Base-by-base conservation (phyloP, 768 basidiomycete species). In the Trametes elegans region DNA sequence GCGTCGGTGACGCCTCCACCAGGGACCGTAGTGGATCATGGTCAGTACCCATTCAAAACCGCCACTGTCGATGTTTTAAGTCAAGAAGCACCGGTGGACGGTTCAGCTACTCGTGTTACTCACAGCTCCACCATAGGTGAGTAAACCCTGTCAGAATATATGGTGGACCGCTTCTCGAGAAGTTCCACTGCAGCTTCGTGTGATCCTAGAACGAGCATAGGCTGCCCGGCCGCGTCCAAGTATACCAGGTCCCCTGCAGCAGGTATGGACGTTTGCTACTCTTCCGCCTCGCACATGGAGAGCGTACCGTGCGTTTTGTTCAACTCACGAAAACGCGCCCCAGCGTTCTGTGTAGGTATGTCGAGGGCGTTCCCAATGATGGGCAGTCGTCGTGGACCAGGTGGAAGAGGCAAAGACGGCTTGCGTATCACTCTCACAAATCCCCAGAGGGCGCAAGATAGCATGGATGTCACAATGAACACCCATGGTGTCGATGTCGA, bases 121-220 rank as follows among this genome's bases (percentile, higher is more conserved):
- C 11, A 57, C 56, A 57, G 19, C 3, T 5, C 2, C 1, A 19
- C 41, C 42, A 52, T 54, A 21, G 49, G 8, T 14, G 47, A 36
- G 3, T 8, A 16, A 3, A 27, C 32, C 35, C 66, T 44, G 34
- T 60, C 61, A 0, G 65, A 66, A 34, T 62, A 64, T 26, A 54
- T 59, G 16, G 48, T 34, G 3, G 61, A 60, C n/a, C 61, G 50
- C 42, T 64, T 66, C 49, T 64, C 63, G 9, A 66, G 29, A 2
- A 66, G 45, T 7, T 66, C 65, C 1, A 43, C 19, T 7, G 53
- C 57, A 0, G 58, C 49, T 34, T 56, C 32, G 9, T 40, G 41
- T 2, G 57, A 50, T 14, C 58, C 60, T 3, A 64, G 18, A 1
- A 66, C 21, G 16, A 64, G 32, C 21, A 54, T 35, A n/a, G 51